These are phyloP conservation scores for Lasiosphaeris hirsuta DNA, from an alignment of 495 filamentous ascomycete genomes.

Conservation along the genomic window DNA sequence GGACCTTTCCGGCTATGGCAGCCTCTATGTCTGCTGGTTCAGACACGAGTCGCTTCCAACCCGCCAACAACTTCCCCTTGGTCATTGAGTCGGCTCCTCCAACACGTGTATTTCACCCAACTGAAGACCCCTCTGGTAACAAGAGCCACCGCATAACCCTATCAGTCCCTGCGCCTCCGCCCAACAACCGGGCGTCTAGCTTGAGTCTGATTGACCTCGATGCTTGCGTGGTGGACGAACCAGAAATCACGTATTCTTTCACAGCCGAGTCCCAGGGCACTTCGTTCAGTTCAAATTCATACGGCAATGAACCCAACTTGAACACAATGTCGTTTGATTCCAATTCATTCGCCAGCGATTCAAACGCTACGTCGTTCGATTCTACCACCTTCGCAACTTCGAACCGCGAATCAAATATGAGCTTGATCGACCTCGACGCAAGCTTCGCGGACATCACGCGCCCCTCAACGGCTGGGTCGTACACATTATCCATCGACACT, in stretches of 20 bases:
- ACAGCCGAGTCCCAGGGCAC: too few species aligned
- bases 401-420: conserved; percentile 9
- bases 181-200: background rate
- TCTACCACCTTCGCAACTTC: too few species aligned
- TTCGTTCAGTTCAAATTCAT: too few species aligned
- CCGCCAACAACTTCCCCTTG: background rate
- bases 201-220: conserved; percentile 8
- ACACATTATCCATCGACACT: background rate
- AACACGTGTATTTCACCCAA: background rate
- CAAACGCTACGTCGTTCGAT: too few species aligned
- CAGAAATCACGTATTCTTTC: background rate
- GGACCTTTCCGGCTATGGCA: conserved; percentile 8
- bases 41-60: background rate
- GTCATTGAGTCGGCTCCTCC: background rate
- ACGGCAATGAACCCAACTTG: too few species aligned
- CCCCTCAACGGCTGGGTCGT: conserved; percentile 8
- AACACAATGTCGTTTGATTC: too few species aligned
- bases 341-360: too few species aligned
- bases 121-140: background rate
- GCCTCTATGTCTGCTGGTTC: too few species aligned
- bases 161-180: background rate
- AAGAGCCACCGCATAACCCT: background rate
- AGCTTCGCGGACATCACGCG: conserved; percentile 5
- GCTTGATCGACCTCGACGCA: conserved; percentile 14
- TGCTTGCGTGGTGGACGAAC: background rate